Evolutionary conservation across 2,329 filamentous ascomycete species (phyloP), one percentile per base, ranked within the genome.

Genomic region (Talaromyces sp.): DNA sequence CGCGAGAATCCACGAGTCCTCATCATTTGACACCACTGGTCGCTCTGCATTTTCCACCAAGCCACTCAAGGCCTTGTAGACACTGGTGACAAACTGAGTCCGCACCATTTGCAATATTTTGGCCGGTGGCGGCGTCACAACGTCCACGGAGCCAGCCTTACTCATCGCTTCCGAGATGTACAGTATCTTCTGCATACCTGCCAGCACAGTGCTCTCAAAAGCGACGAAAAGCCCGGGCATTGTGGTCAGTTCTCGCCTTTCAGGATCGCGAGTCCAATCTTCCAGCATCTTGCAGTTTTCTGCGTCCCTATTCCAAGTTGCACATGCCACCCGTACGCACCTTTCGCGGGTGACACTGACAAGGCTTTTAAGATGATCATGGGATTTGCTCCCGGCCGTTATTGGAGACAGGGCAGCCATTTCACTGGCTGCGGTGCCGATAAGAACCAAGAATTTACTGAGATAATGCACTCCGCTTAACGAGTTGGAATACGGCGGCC

Each of bases 21-120:
- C 78, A 24, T 78, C 77, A 52, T 88, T 86, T 0, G 84, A 78
- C 66, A 85, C 86, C 66, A 87, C 85, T 14, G 87, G 83, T 60
- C 86, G 86, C 75, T 97, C 92, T 3, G 94, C 93, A 74, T 96
- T 97, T 75, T 97, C 94, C 1, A 99, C 92, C 86, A 99, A 93
- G 24, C 93, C 94, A 68, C 91, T 95, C 41, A 99, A 78, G 7
- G 91, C 91, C 73, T 96, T 96, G 76, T 97, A 97, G 50, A 99
- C 79, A 61, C 92, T 96, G 7, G 89, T 92, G 17, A 96, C 92
- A 70, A 99, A 99, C 70, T 96, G 91, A 65, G 87, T 89, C 65
- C 92, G 85, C 17, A 97, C 91, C 85, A 92, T 91, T 72, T 96
- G 90, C 50, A 97, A 80, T 50, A 97, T 79, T 74, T 97, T 99